Evolutionary conservation across 2,329 filamentous ascomycete genomes (phyloP), one percentile per base, ranked within the genome.

Genomic region (Colletotrichum nymphaeae): DNA sequence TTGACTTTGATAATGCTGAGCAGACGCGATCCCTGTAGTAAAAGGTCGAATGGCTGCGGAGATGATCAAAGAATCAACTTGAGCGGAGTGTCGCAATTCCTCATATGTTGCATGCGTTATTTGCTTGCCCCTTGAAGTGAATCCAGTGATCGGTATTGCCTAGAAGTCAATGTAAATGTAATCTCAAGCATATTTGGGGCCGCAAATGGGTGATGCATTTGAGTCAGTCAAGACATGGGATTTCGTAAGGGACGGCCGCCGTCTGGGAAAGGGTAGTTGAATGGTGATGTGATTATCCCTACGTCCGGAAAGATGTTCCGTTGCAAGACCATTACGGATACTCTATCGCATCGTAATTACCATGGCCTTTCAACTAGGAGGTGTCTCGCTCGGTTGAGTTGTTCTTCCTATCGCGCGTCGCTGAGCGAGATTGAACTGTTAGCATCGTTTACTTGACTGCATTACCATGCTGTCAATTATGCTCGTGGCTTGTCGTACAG

Each of bases 181-280:
- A n/a, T 58, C 42, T 42, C 53, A 57, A 49, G 57, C 69, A 58
- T 63, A 63, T 68, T 56, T 72, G 30, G 57, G 52, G 30, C 57
- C 24, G 57, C 53, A 49, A 37, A 58, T 57, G 26, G 57, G 62
- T 37, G 30, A 72, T 72, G 28, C 30, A 19, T 24, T 32, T 63
- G 64, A 72, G 69, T 69, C 64, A 72, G 52, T 53, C 42, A 32
- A 69, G 53, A 55, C 30, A 16, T 11, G 42, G 19, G 22, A 55
- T 59, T 32, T 56, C 19, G 26, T n/a, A 11, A 32, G 26, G 22
- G 22, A 22, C 28, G 32, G 28, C 14, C 42, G 42, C 42, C 19
- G 19, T 19, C 28, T 49, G 46, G 56, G 46, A 68, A 68, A 53
- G 58, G 57, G 35, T 28, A 56, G 37, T 64, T 60, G 63, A 49